phyloP scores from a whole-genome alignment of 2,329 filamentous ascomycete genomes.

The Colletotrichum filicis region DNA sequence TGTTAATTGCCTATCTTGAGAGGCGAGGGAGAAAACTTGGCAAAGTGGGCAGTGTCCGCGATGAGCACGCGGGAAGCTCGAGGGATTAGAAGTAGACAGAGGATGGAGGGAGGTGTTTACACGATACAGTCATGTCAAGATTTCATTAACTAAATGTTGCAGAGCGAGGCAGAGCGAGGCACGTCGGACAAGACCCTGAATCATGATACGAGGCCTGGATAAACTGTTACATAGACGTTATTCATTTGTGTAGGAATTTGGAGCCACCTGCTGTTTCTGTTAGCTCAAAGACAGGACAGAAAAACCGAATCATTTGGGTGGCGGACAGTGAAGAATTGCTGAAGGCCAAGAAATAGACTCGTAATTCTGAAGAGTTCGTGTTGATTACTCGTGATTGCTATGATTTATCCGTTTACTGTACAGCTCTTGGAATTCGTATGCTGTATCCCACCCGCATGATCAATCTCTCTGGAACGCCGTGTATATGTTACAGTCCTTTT shows the following conservation, averaged over 20 bases:
- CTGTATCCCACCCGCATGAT: background rate
- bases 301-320: no score
- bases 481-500: background rate
- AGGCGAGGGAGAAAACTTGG: slow-evolving; percentile 36
- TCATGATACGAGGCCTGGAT: no score
- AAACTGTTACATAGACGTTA: no score
- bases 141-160: background rate
- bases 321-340: no score
- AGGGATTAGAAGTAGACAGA: background rate
- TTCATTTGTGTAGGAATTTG: no score
- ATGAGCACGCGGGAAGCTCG: background rate
- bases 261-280: no score
- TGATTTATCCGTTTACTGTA: background rate
- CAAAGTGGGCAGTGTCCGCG: background rate
- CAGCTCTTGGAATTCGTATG: background rate
- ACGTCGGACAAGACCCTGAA: no score
- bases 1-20: slow-evolving; percentile 50
- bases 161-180: no score
- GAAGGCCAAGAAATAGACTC: background rate
- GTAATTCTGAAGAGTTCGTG: no score
- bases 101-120: background rate
- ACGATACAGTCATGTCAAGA: background rate
- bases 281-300: no score
- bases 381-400: background rate
- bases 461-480: background rate